Evolutionary conservation across 768 basidiomycete genomes (phyloP), one percentile per base, ranked within the genome.

Genomic region (Rhodocollybia butyracea): DNA sequence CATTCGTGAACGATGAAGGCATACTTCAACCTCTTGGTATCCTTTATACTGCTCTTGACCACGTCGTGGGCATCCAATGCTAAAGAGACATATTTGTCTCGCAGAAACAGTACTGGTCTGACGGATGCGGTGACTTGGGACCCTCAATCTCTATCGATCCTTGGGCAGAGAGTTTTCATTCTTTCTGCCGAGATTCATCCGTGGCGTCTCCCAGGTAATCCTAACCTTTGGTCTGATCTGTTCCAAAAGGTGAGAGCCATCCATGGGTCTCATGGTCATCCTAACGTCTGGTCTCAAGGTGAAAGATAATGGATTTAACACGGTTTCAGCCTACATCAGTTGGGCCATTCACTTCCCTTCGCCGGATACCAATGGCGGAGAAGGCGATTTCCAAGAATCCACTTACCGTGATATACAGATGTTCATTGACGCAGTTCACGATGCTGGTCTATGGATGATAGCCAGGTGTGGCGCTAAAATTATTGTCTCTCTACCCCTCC

Each of bases 141-240:
- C 63, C 65, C 77, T 43, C 76, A 81, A 55, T 84, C 83, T 1
- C 69, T 86, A 6, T 83, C 73, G 62, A 79, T 86, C 43, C 70
- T 77, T 0, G 82, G 81, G 5, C 80, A 84, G 59, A 73, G 83
- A 6, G 60, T 78, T 22, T 84, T 84, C 67, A 73, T 85, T 41
- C 76, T 82, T 36, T 80, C 80, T 10, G 85, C 84, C 26, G 85
- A 87, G 64, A 70, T 84, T 52, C 84, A 86, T 61, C 78, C 85
- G 15, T 85, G 81, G 77, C 73, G 84, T 59, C 60, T 79, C 0
- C 78, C 78, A 3, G 77, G 76, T 0, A 75, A 76, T 53, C 80
- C 80, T 2, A 70, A 76, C 48, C 65, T 83, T 21, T 83, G 82
- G 81, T 68, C 70, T 13, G 86, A 86, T 61, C 68, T 87, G 50